phyloP scores from a whole-genome alignment of 768 basidiomycete genomes.

The Basidioascus undulatus region DNA sequence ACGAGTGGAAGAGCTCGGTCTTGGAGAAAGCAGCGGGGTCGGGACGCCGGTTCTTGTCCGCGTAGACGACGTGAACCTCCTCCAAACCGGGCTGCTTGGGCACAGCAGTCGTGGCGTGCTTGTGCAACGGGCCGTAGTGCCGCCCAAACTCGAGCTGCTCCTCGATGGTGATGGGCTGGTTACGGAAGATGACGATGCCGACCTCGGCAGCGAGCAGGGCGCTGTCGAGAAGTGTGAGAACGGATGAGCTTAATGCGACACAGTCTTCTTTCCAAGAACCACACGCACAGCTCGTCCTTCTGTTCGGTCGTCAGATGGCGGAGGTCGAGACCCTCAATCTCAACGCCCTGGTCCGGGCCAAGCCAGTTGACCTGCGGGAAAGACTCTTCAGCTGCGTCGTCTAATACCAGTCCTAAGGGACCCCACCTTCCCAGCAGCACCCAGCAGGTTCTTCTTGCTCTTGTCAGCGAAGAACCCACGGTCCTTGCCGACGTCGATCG shows the following conservation, averaged over 20 bases:
- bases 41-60: background rate
- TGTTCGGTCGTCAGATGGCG: background rate
- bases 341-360: background rate
- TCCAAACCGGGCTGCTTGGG: constrained; percentile 44
- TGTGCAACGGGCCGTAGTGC: constrained; percentile 31
- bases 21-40: background rate
- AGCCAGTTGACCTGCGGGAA: too few species aligned
- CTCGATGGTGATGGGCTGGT: background rate
- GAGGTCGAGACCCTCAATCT: background rate
- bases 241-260: too few species aligned
- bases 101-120: constrained; percentile 57
- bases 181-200: constrained; percentile 1
- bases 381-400: too few species aligned
- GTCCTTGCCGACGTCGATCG: constrained; percentile 27
- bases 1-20: background rate
- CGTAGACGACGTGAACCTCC: constrained; percentile 31
- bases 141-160: background rate
- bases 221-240: too few species aligned
- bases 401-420: too few species aligned
- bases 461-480: background rate
- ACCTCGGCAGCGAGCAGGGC: background rate
- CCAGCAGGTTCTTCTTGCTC: background rate
- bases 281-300: constrained; percentile 2
- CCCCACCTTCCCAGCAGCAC: background rate
- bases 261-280: too few species aligned